Evolutionary conservation across 1,284 basidiomycete species (phyloP).

Genomic region (Ustilago loliicola): DNA sequence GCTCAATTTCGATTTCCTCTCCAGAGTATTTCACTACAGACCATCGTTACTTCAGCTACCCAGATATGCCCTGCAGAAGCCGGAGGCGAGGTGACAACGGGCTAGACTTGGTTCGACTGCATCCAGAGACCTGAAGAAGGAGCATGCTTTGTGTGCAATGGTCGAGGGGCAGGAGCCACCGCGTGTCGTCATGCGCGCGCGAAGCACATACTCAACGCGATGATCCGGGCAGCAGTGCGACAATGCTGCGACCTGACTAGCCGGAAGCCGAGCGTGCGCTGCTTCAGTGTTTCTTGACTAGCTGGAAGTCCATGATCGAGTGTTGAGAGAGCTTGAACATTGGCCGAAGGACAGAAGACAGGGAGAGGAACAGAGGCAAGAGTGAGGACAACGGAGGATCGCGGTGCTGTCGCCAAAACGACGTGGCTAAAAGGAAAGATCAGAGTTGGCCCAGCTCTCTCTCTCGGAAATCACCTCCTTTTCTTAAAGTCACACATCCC

Average conservation of each 20-base stretch:
- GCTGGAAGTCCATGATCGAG: neutral
- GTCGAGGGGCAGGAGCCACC: neutral
- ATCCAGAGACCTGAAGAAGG: neutral
- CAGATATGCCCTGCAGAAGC: neutral
- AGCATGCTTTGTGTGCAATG: neutral
- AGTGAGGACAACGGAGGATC: neutral
- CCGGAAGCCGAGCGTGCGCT: neutral
- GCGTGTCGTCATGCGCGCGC: neutral
- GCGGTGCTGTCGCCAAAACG: slow-evolving; percentile 26
- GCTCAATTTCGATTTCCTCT: neutral
- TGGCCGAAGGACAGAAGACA: neutral
- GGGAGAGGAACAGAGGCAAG: slow-evolving; percentile 7
- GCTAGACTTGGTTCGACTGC: slow-evolving; percentile 7
- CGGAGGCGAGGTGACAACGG: neutral
- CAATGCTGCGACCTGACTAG: neutral
- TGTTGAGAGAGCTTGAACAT: neutral
- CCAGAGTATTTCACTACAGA: neutral
- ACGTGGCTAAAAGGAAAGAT: slow-evolving; percentile 16
- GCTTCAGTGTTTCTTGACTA: neutral
- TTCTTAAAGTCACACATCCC: slow-evolving; percentile 18
- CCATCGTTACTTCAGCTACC: neutral
- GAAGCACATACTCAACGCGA: neutral
- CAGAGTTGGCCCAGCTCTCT: neutral
- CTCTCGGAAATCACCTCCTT: slow-evolving; percentile 12
- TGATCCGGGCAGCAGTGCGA: neutral